Percentiles rank a stretch among this genome's conserved stretches.
Conservation (phyloP, 805 yeast genomes). For the Zygotorulaspora sp. region DNA sequence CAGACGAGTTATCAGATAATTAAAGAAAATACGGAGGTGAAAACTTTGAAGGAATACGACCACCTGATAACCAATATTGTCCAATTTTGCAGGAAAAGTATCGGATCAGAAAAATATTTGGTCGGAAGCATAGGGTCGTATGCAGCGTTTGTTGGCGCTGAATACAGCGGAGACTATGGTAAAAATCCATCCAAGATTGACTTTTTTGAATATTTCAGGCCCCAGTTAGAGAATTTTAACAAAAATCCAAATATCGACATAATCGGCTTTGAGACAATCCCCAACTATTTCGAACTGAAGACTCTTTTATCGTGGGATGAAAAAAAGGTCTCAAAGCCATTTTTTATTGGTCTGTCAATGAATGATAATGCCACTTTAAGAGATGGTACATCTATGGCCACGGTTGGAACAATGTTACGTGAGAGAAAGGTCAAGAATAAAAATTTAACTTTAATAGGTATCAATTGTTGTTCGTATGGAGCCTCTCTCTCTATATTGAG, state of each 20-base stretch:
- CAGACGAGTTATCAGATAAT: slow-evolving; percentile 49
- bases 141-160: slow-evolving; percentile 66
- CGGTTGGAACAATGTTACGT: slow-evolving; percentile 27
- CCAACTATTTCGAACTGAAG: slow-evolving; percentile 53
- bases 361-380: slow-evolving; percentile 39
- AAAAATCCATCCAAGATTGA: slow-evolving; percentile 24
- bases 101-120: slow-evolving; percentile 23
- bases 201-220: slow-evolving; percentile 31
- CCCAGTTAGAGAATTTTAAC: slow-evolving; percentile 49
- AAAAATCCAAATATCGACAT: slow-evolving; percentile 44
- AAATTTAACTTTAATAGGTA: slow-evolving; percentile 51
- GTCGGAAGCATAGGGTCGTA: slow-evolving; percentile 71
- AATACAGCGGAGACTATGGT: slow-evolving; percentile 66
- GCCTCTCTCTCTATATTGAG: slow-evolving; percentile 40
- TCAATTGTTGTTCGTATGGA: slow-evolving; percentile 58
- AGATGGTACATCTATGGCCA: slow-evolving; percentile 45
- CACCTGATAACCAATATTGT: slow-evolving; percentile 23
- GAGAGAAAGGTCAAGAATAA: slow-evolving; percentile 19
- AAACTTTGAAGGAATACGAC: slow-evolving; percentile 21
- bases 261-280: slow-evolving; percentile 69
- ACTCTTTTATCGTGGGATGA: slow-evolving; percentile 42
- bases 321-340: slow-evolving; percentile 38
- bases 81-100: slow-evolving; percentile 20
- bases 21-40: slow-evolving; percentile 28
- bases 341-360: slow-evolving; percentile 44